Conservation (phyloP, 176 grass and related monocot species). For the Musa acuminata region DNA sequence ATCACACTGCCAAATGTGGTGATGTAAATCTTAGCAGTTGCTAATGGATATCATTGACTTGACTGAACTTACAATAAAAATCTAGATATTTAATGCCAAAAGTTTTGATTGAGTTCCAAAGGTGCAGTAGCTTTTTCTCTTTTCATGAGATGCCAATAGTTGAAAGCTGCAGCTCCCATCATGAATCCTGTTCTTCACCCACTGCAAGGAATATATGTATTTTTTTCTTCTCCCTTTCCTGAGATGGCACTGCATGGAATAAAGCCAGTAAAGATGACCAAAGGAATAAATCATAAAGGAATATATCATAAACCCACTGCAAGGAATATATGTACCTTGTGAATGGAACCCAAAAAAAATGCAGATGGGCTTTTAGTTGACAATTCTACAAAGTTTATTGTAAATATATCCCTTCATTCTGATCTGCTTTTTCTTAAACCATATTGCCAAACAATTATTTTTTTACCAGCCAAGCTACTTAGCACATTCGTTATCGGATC, state of each 20-base stretch:
- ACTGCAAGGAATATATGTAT: not conserved
- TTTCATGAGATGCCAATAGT: slow-evolving; percentile 1
- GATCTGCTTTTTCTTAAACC: not conserved
- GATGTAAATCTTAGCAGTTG: too few species aligned
- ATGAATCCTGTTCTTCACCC: not conserved
- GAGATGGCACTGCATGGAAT: not conserved
- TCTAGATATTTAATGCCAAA: too few species aligned
- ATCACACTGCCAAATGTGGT: too few species aligned
- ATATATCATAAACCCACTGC: not conserved
- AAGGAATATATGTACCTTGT: too few species aligned
- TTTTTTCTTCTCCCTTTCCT: not conserved
- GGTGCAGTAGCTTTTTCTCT: not conserved
- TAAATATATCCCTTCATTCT: not conserved
- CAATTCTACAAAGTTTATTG: not conserved
- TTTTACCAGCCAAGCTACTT: too few species aligned
- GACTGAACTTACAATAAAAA: not conserved
- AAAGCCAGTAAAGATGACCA: not conserved
- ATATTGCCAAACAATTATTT: too few species aligned
- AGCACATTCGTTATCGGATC: too few species aligned
- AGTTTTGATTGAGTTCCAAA: not conserved
- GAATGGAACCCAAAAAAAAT: too few species aligned
- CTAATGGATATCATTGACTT: not conserved
- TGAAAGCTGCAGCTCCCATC: not conserved
- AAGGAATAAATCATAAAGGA: not conserved
- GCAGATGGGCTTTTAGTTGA: not conserved